Conservation (phyloP, 495 filamentous ascomycete genomes). For the Apodospora peruviana region DNA sequence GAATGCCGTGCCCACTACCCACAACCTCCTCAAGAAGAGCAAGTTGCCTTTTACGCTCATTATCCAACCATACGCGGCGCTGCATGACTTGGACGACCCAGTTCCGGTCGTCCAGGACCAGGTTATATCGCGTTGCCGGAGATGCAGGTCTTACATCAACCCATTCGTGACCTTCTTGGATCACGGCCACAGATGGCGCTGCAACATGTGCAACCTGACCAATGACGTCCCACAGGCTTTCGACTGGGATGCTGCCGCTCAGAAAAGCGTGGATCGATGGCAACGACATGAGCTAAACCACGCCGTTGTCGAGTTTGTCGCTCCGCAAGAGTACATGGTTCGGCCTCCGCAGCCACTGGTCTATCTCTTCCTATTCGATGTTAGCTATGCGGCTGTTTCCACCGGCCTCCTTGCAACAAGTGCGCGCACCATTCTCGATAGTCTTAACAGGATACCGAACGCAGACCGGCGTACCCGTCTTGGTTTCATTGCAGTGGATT, state of each 20-base stretch:
- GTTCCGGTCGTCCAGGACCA: conserved; percentile 93
- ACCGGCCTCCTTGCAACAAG: conserved; percentile 92
- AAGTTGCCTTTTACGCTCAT: conserved; percentile 91
- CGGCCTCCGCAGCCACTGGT: conserved; percentile 93
- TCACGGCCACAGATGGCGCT: conserved; percentile 95
- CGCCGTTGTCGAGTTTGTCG: conserved; percentile 91
- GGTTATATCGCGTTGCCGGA: conserved; percentile 90
- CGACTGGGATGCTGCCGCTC: conserved; percentile 89
- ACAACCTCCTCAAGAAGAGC: conserved; percentile 91
- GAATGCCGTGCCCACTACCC: conserved; percentile 86
- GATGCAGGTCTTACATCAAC: conserved; percentile 96
- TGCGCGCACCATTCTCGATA: conserved; percentile 90
- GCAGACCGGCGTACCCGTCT: conserved; percentile 87
- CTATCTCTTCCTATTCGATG: conserved; percentile 97
- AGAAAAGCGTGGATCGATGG: conserved; percentile 86
- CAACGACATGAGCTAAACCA: conserved; percentile 88
- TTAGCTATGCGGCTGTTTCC: conserved; percentile 86
- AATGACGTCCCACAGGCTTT: conserved; percentile 98
- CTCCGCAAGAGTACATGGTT: conserved; percentile 99
- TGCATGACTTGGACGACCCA: conserved; percentile 87
- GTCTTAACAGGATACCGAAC: conserved; percentile 93
- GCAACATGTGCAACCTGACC: conserved; percentile 98
- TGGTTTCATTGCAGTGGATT: conserved; percentile 94
- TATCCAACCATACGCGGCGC: conserved; percentile 88
- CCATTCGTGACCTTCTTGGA: conserved; percentile 95